phyloP scores from a whole-genome alignment of 208 protist genomes.

The Crithidia thermophila region DNA sequence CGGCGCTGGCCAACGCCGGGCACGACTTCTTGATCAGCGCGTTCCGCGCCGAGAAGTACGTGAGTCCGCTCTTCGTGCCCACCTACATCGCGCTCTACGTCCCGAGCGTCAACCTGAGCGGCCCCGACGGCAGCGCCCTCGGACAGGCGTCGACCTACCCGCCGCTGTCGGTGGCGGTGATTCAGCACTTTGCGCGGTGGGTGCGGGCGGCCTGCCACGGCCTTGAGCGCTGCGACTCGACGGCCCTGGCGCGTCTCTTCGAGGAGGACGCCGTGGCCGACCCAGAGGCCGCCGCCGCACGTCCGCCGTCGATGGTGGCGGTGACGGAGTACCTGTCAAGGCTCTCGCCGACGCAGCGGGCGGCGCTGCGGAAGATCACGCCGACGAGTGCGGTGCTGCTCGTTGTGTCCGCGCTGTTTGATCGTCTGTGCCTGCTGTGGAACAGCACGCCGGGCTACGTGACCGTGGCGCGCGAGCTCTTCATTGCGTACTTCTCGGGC shows the following conservation, averaged over 20 bases:
- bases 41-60: constrained; percentile 58
- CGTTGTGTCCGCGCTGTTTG: constrained; percentile 77
- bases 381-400: constrained; percentile 73
- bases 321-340: constrained; percentile 6
- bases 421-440: constrained; percentile 72
- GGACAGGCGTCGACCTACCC: constrained; percentile 33
- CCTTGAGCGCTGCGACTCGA: constrained; percentile 62
- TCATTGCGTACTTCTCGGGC: constrained; percentile 77
- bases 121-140: background rate
- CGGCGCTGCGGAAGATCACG: constrained; percentile 45
- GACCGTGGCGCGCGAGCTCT: constrained; percentile 46
- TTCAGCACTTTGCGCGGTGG: constrained; percentile 67
- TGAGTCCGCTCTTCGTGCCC: constrained; percentile 73
- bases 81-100: constrained; percentile 74
- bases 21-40: constrained; percentile 72
- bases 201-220: constrained; percentile 58
- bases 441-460: constrained; percentile 35
- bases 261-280: constrained; percentile 35
- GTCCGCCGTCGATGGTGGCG: constrained; percentile 13
- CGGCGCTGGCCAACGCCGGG: constrained; percentile 47
- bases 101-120: constrained; percentile 27
- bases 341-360: constrained; percentile 26
- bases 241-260: constrained; percentile 39
- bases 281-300: constrained; percentile 7
- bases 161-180: constrained; percentile 47